phyloP scores from a whole-genome alignment of 331 rosid genomes.

The Erythrophleum ivorense region DNA sequence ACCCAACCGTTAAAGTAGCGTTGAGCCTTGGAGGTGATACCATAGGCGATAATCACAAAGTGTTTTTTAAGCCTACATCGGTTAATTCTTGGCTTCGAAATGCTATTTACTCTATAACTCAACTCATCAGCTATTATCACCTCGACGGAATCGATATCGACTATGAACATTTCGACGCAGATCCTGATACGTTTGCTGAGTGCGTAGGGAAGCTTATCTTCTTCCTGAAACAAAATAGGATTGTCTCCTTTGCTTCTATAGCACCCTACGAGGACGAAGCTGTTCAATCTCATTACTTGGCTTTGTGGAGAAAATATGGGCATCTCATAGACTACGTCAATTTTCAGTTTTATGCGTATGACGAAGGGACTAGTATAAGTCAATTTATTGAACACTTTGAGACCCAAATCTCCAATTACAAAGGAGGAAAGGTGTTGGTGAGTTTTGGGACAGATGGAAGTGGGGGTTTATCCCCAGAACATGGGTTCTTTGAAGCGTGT shows the following conservation, averaged over 20 bases:
- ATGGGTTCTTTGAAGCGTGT: conserved; percentile 11
- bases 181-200: conserved; percentile 43
- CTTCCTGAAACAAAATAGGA: conserved; percentile 27
- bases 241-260: conserved; percentile 41
- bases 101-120: conserved; percentile 34
- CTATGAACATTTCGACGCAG: conserved; percentile 41
- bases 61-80: conserved; percentile 34
- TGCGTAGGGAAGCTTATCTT: conserved; percentile 39
- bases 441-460: conserved; percentile 15
- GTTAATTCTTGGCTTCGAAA: conserved; percentile 42
- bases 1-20: conserved; percentile 46
- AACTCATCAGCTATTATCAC: neutral
- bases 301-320: conserved; percentile 33
- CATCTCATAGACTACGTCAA: conserved; percentile 16
- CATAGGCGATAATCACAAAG: neutral
- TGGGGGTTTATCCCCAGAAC: neutral
- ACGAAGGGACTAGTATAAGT: neutral
- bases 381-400: neutral
- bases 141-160: conserved; percentile 52
- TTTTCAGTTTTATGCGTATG: conserved; percentile 13
- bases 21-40: conserved; percentile 50
- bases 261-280: conserved; percentile 39
- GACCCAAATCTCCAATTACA: neutral
- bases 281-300: conserved; percentile 41
- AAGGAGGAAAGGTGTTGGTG: conserved; percentile 5